Evolutionary conservation across 169 alveolate species (phyloP).

Genomic region (Amoebophrya sp.): DNA sequence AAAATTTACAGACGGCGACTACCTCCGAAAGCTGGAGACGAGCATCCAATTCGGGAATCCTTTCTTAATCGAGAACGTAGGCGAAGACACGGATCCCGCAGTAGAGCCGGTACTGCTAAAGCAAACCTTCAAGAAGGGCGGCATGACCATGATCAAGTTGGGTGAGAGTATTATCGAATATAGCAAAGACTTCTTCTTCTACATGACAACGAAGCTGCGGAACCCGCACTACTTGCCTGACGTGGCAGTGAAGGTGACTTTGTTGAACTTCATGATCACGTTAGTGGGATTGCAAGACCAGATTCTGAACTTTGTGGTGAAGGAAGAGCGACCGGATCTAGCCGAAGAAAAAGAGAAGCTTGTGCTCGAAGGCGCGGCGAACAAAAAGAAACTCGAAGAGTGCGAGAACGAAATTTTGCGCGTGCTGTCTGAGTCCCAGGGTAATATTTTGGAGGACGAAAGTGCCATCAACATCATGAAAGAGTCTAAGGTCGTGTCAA

Average conservation of each 20-base stretch:
- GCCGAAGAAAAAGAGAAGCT: conserved; percentile 67
- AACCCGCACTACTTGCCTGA: conserved; percentile 87
- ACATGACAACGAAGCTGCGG: conserved; percentile 75
- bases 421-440: conserved; percentile 52
- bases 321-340: conserved; percentile 78
- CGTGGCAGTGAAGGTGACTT: conserved; percentile 75
- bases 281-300: conserved; percentile 81
- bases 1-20: conserved; percentile 72
- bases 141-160: conserved; percentile 64
- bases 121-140: conserved; percentile 74
- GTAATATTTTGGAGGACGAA: conserved; percentile 78
- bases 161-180: conserved; percentile 77
- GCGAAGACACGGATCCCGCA: conserved; percentile 78
- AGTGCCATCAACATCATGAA: conserved; percentile 74
- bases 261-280: conserved; percentile 82
- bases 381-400: conserved; percentile 62
- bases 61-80: conserved; percentile 75
- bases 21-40: conserved; percentile 67
- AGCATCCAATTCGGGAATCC: conserved; percentile 76
- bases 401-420: conserved; percentile 53
- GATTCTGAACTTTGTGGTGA: conserved; percentile 77
- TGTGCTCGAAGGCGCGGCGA: conserved; percentile 73
- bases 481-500: conserved; percentile 73
- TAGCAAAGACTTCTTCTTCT: conserved; percentile 67
- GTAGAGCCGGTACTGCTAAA: conserved; percentile 76